phyloP scores from a whole-genome alignment of 805 yeast genomes.

The Zygosaccharomyces pseudorouxii region DNA sequence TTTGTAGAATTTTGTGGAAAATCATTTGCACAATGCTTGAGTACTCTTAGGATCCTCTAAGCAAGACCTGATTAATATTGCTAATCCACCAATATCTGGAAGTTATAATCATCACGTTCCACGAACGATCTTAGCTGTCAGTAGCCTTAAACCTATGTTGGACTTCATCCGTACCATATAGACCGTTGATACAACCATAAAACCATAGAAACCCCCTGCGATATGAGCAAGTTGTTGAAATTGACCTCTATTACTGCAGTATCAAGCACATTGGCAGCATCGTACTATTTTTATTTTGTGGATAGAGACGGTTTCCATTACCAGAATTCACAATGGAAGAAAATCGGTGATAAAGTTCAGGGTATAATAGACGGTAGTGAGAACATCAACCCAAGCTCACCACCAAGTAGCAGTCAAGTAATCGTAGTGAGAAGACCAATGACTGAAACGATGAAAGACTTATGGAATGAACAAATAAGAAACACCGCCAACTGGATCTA shows the following conservation, averaged over 20 bases:
- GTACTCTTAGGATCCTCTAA: too few species aligned
- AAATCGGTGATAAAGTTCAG: slow-evolving; percentile 20
- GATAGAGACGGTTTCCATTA: slow-evolving; percentile 26
- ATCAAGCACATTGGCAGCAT: slow-evolving; percentile 20
- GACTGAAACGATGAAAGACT: slow-evolving; percentile 29
- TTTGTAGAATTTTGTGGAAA: too few species aligned
- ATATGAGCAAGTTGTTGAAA: slow-evolving; percentile 25
- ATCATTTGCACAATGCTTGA: too few species aligned
- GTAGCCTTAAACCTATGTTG: too few species aligned
- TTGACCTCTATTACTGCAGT: slow-evolving; percentile 20
- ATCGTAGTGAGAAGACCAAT: slow-evolving; percentile 21
- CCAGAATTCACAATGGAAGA: slow-evolving; percentile 21
- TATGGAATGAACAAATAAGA: slow-evolving; percentile 32
- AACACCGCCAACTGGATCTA: slow-evolving; percentile 26
- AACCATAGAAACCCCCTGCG: not conserved
- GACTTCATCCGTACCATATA: too few species aligned
- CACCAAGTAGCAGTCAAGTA: slow-evolving; percentile 13
- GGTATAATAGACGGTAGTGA: slow-evolving; percentile 23
- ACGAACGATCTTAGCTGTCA: too few species aligned
- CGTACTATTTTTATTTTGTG: slow-evolving; percentile 25
- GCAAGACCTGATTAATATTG: too few species aligned
- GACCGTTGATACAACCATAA: not conserved
- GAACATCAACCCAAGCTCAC: slow-evolving; percentile 15
- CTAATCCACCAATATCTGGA: too few species aligned
- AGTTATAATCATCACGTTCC: too few species aligned